A percentile compares a stretch with the other conserved stretches of the same genome.
These are phyloP conservation scores for Pyrenochaeta sp. DNA, from an alignment of 2,329 filamentous ascomycete genomes.

Conservation along the genomic window DNA sequence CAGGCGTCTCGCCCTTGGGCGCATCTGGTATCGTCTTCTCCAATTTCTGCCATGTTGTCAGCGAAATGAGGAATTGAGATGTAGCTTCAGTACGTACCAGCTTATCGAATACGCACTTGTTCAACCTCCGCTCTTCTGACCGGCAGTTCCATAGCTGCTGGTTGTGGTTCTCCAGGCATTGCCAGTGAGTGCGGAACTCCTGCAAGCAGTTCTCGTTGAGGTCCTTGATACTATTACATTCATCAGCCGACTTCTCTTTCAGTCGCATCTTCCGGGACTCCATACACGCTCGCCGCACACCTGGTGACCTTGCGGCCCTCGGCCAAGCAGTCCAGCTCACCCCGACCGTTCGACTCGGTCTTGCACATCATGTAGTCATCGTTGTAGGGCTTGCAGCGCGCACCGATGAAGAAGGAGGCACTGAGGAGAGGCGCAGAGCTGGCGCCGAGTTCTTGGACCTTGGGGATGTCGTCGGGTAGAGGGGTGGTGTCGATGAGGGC, in stretches of 20 bases:
- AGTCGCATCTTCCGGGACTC: constrained; percentile 1
- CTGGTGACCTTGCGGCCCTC: constrained; percentile 96
- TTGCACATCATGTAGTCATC: constrained; percentile 99
- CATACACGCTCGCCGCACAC: constrained; percentile 93
- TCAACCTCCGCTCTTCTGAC: constrained; percentile 84
- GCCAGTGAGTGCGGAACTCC: constrained; percentile 93
- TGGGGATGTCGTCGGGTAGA: constrained; percentile 88
- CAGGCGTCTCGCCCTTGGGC: constrained; percentile 58
- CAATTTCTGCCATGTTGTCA: constrained; percentile 51
- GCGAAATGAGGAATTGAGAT: neutral
- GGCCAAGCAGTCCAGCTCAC: constrained; percentile 93
- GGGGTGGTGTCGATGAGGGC: constrained; percentile 95
- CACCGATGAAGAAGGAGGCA: constrained; percentile 96
- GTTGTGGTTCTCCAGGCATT: constrained; percentile 96
- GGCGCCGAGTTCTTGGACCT: constrained; percentile 91
- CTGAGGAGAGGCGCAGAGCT: constrained; percentile 92
- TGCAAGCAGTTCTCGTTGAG: constrained; percentile 94
- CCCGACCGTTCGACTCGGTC: constrained; percentile 87
- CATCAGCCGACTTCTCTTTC: constrained; percentile 12
- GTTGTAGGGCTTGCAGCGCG: constrained; percentile 92
- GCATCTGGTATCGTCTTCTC: constrained; percentile 62
- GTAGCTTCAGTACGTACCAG: constrained; percentile 71
- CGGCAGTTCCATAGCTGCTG: constrained; percentile 97
- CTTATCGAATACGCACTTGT: constrained; percentile 95
- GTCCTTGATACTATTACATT: constrained; percentile 76